Evolutionary conservation across 148 eudicot genomes (phyloP).

Genomic region (Rhododendron vialii): DNA sequence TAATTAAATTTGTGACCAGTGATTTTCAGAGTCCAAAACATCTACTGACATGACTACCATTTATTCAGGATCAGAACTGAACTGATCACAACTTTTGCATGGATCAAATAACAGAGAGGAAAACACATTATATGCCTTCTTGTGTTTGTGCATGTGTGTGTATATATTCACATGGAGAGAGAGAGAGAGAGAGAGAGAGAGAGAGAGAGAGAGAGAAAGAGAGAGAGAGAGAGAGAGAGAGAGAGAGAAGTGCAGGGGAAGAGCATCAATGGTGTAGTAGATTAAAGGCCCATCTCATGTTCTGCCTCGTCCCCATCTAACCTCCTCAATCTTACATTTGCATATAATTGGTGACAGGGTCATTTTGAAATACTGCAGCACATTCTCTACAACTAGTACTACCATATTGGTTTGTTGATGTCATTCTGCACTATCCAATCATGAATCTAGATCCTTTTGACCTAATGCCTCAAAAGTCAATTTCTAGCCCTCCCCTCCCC

Average conservation of each 20-base stretch:
- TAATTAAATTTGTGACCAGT: background rate
- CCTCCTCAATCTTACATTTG: background rate
- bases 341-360: too few relatives aligned
- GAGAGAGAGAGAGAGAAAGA: background rate
- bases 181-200: background rate
- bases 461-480: too few relatives aligned
- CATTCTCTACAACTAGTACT: background rate
- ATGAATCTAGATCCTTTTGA: too few relatives aligned
- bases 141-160: too few relatives aligned
- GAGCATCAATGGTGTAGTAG: background rate
- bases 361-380: background rate
- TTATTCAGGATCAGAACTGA: too few relatives aligned
- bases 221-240: conserved; percentile 5
- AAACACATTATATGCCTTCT: too few relatives aligned
- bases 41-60: background rate
- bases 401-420: background rate
- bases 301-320: conserved; percentile 1
- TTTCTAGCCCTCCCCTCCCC: too few relatives aligned
- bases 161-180: too few relatives aligned
- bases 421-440: background rate
- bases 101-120: background rate
- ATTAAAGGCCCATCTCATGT: conserved; percentile 4
- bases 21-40: background rate
- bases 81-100: background rate
- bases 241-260: background rate